Percentiles rank a stretch among this genome's conserved stretches.
Conservation (phyloP, 2,329 filamentous ascomycete species). For the Parastagonospora avenae region DNA sequence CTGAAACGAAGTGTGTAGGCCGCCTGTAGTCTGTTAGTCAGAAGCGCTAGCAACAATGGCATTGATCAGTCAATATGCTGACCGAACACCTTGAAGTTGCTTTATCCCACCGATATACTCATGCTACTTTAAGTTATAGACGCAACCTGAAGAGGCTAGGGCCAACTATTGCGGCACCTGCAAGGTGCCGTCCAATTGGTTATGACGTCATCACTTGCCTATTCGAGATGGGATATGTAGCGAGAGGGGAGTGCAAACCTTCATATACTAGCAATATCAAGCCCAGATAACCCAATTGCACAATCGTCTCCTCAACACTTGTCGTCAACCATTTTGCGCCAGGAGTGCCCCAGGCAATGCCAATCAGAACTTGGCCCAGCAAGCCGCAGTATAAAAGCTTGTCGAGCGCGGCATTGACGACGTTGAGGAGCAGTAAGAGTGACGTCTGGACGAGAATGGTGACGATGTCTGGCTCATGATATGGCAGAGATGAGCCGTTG, state of each 20-base stretch:
- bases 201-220: conserved; percentile 9
- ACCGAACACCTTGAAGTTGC: no score
- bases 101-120: no score
- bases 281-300: conserved; percentile 73
- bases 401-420: conserved; percentile 63
- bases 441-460: conserved; percentile 65
- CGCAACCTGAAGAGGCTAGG: neutral
- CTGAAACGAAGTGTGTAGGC: conserved; percentile 60
- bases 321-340: conserved; percentile 64
- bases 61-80: no score
- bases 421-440: conserved; percentile 67
- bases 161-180: neutral
- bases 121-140: neutral
- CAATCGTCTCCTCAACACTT: conserved; percentile 60
- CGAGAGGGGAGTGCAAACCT: conserved; percentile 47
- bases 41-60: neutral
- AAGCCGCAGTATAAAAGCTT: conserved; percentile 70
- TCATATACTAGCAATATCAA: conserved; percentile 75
- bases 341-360: conserved; percentile 72
- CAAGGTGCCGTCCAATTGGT: neutral
- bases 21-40: conserved; percentile 50
- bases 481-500: conserved; percentile 52
- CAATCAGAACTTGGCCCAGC: conserved; percentile 72
- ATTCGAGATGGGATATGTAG: neutral
- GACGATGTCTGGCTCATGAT: conserved; percentile 66